phyloP scores from a whole-genome alignment of 73 alveolate genomes.

The Tetrahymena elliotti region DNA sequence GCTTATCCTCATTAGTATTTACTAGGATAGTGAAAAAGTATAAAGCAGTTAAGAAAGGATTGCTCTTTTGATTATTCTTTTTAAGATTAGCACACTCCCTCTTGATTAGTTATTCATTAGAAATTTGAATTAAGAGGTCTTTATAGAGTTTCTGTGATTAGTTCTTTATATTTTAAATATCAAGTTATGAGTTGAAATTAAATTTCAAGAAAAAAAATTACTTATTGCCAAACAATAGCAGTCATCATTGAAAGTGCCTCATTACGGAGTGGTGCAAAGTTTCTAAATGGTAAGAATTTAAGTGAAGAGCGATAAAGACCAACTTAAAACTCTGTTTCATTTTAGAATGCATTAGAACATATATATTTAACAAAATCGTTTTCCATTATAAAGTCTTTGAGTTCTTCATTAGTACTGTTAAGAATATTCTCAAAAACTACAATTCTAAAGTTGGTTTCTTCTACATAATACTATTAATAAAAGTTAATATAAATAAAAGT shows the following conservation, averaged over 20 bases:
- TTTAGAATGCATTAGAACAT: background rate
- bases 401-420: background rate
- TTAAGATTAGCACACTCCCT: background rate
- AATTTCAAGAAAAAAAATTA: background rate
- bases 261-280: background rate
- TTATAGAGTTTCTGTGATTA: background rate
- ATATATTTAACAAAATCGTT: background rate
- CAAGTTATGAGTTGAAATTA: too few relatives aligned
- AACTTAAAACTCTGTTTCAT: background rate
- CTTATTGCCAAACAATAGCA: background rate
- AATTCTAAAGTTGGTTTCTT: background rate
- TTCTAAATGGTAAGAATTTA: background rate
- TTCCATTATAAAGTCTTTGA: background rate
- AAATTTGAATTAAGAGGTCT: background rate
- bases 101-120: background rate
- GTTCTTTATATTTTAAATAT: background rate
- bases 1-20: background rate
- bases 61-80: background rate
- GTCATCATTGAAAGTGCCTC: background rate
- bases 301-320: background rate
- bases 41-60: background rate
- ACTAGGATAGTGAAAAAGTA: background rate
- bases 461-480: background rate
- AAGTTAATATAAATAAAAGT: background rate
- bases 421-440: background rate